These are phyloP conservation scores for Cyclocybe aegerita DNA, from an alignment of 768 basidiomycete species.

Conservation along the genomic window DNA sequence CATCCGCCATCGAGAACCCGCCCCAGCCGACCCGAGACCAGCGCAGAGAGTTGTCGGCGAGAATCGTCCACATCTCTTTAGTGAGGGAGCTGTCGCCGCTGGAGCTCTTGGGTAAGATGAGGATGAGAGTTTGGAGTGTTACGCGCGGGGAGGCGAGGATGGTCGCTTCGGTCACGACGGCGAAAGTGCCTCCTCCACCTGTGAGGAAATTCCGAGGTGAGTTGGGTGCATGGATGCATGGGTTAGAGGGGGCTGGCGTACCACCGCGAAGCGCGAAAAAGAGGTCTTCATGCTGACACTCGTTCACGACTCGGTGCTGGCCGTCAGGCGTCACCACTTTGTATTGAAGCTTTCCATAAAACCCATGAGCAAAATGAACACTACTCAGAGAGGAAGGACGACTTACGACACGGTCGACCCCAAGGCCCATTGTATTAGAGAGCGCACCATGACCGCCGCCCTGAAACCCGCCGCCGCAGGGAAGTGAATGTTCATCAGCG, in stretches of 20 bases:
- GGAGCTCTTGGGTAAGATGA: not conserved
- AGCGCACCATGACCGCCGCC: slow-evolving; percentile 46
- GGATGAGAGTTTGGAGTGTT: slow-evolving; percentile 3
- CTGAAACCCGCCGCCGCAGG: slow-evolving; percentile 16
- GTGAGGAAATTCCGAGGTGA: too few relatives aligned
- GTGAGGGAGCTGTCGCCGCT: slow-evolving; percentile 17
- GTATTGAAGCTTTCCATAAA: slow-evolving; percentile 36
- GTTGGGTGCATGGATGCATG: too few relatives aligned
- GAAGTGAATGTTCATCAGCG: too few relatives aligned
- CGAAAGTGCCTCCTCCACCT: slow-evolving; percentile 43
- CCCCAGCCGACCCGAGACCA: slow-evolving; percentile 52
- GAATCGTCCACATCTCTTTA: slow-evolving; percentile 36
- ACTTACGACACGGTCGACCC: slow-evolving; percentile 43
- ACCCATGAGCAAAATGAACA: not conserved
- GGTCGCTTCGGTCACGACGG: slow-evolving; percentile 34
- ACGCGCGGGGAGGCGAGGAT: slow-evolving; percentile 8
- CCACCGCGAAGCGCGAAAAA: slow-evolving; percentile 52
- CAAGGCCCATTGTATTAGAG: slow-evolving; percentile 45
- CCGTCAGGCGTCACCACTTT: slow-evolving; percentile 56
- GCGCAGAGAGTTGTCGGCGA: slow-evolving; percentile 35
- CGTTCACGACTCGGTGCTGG: slow-evolving; percentile 39
- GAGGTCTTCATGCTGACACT: slow-evolving; percentile 47
- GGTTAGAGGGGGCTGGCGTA: not conserved
- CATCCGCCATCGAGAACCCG: slow-evolving; percentile 35
- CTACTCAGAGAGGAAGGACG: not conserved